These are phyloP conservation scores for Brassica cretica DNA, from an alignment of 345 rosid genomes.

Conservation along the genomic window DNA sequence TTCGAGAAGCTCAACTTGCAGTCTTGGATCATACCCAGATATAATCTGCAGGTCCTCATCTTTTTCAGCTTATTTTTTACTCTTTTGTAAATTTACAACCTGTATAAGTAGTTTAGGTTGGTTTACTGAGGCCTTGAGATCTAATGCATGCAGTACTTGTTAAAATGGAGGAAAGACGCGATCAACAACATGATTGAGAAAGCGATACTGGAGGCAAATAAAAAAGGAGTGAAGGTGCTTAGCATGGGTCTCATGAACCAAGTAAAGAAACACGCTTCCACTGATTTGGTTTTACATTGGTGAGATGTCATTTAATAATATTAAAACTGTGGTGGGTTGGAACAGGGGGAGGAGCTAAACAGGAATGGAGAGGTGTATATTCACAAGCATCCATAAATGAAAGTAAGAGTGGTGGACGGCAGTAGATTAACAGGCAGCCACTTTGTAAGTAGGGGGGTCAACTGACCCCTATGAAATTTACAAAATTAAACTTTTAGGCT, in stretches of 20 bases:
- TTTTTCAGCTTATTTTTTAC: not conserved
- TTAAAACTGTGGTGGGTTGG: constrained; percentile 11
- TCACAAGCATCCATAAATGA: constrained; percentile 36
- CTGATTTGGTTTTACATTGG: not conserved
- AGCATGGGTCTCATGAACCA: constrained; percentile 52
- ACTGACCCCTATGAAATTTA: no score
- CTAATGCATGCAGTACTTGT: constrained; percentile 37
- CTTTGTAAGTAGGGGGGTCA: no score
- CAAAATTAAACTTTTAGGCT: no score
- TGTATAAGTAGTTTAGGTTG: not conserved
- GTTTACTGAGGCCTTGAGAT: not conserved
- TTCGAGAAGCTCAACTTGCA: constrained; percentile 53
- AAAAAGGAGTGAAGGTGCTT: constrained; percentile 44
- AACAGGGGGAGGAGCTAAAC: constrained; percentile 56
- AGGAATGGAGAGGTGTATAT: constrained; percentile 50
- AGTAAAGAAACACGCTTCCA: constrained; percentile 20
- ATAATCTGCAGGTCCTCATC: constrained; percentile 51
- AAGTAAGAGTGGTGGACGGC: constrained; percentile 51
- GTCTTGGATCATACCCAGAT: constrained; percentile 75
- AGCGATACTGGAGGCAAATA: constrained; percentile 46
- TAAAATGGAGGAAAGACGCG: constrained; percentile 41
- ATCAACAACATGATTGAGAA: constrained; percentile 47
- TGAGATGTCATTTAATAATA: not conserved
- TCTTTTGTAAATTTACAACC: not conserved
- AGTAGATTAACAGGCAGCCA: constrained; percentile 42